Conservation (phyloP, 352 stramenopile species). For the Globisporangium viniferum region DNA sequence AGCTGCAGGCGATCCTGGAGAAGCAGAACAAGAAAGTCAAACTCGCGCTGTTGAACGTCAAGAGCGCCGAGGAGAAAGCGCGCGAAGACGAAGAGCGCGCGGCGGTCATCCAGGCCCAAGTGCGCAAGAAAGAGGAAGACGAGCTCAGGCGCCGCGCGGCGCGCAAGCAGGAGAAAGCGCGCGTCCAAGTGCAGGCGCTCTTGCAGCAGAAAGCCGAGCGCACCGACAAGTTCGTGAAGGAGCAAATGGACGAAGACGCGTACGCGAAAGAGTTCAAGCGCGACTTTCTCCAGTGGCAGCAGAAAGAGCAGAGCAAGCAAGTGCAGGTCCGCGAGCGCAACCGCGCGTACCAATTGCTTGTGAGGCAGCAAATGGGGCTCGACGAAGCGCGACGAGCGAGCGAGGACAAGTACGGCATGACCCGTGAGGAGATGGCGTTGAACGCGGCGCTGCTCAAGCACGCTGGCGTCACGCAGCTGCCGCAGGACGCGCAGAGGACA, state of each 20-base stretch:
- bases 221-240: conserved; percentile 17
- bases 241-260: conserved; percentile 34
- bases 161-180: conserved; percentile 31
- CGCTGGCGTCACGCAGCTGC: conserved; percentile 23
- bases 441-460: conserved; percentile 45
- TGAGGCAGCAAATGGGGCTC: conserved; percentile 46
- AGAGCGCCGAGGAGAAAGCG: conserved; percentile 55
- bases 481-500: conserved; percentile 7
- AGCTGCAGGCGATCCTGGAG: conserved; percentile 41
- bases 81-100: conserved; percentile 53
- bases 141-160: conserved; percentile 30
- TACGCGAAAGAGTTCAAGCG: conserved; percentile 47
- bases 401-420: conserved; percentile 74
- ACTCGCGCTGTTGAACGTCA: conserved; percentile 54
- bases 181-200: conserved; percentile 34
- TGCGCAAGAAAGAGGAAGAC: conserved; percentile 35
- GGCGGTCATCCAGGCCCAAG: conserved; percentile 34
- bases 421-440: conserved; percentile 47
- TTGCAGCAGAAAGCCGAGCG: conserved; percentile 46
- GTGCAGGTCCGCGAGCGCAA: conserved; percentile 32
- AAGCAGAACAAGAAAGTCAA: conserved; percentile 60
- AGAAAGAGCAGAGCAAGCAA: conserved; percentile 29
- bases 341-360: conserved; percentile 36
- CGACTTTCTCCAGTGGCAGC: conserved; percentile 44
- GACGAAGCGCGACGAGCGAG: conserved; percentile 34